Percentiles rank a stretch among this genome's conserved stretches.
These are phyloP conservation scores for Collybia sp. DNA, from an alignment of 768 basidiomycete species.

Conservation along the genomic window DNA sequence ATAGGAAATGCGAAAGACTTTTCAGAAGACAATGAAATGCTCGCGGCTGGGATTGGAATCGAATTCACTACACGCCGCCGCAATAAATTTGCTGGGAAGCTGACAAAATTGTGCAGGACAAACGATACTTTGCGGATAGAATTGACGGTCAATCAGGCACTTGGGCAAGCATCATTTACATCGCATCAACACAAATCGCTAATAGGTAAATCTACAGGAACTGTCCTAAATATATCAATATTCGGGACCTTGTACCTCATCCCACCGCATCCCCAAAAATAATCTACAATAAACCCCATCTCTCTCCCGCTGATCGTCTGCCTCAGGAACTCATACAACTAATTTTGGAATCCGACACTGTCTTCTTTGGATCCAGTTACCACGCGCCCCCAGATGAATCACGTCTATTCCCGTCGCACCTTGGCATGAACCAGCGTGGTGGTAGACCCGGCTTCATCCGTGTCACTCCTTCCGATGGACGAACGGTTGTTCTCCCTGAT, in stretches of 20 bases:
- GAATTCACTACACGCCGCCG: constrained; percentile 40
- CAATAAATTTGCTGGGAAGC: constrained; percentile 42
- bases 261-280: constrained; percentile 26
- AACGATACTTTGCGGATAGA: constrained; percentile 30
- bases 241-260: constrained; percentile 34
- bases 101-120: constrained; percentile 17
- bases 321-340: constrained; percentile 34
- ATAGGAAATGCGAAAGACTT: constrained; percentile 14
- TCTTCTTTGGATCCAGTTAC: constrained; percentile 39
- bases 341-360: constrained; percentile 34
- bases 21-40: constrained; percentile 9
- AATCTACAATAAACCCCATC: constrained; percentile 17
- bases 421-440: constrained; percentile 46
- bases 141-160: constrained; percentile 37
- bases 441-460: constrained; percentile 45
- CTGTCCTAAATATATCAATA: constrained; percentile 53
- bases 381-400: constrained; percentile 26
- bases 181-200: background rate
- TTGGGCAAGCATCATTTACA: background rate
- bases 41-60: constrained; percentile 43
- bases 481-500: constrained; percentile 43
- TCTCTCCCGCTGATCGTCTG: constrained; percentile 25
- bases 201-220: constrained; percentile 26
- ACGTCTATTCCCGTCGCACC: constrained; percentile 34
- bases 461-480: constrained; percentile 35